phyloP scores from a whole-genome alignment of 2,329 filamentous ascomycete genomes.

The Phialocephala sp. region DNA sequence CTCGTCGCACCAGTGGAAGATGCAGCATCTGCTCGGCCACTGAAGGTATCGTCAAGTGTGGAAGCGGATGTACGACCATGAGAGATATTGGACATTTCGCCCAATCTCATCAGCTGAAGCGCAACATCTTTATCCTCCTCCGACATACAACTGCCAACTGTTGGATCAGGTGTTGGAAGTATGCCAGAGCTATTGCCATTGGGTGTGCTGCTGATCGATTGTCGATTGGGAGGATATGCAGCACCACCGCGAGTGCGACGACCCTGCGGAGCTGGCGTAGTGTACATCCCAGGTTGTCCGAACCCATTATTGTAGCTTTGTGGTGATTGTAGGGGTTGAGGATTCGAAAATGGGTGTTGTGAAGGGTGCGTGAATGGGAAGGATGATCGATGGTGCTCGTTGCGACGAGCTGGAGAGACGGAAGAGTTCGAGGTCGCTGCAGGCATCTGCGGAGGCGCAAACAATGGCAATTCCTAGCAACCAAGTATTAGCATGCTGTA shows the following conservation, averaged over 20 bases:
- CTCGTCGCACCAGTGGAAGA: slow-evolving; percentile 87
- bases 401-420: slow-evolving; percentile 85
- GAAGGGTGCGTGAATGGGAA: slow-evolving; percentile 77
- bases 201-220: slow-evolving; percentile 49
- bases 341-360: slow-evolving; percentile 81
- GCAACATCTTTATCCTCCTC: slow-evolving; percentile 95
- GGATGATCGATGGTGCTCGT: slow-evolving; percentile 71
- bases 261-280: slow-evolving; percentile 64
- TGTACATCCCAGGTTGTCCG: slow-evolving; percentile 62
- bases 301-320: slow-evolving; percentile 70
- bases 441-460: slow-evolving; percentile 92
- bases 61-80: slow-evolving; percentile 93
- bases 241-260: slow-evolving; percentile 71
- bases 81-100: slow-evolving; percentile 91
- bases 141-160: slow-evolving; percentile 93
- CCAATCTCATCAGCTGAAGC: slow-evolving; percentile 93
- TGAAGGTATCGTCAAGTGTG: slow-evolving; percentile 91
- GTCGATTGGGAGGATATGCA: slow-evolving; percentile 53
- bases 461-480: slow-evolving; percentile 87
- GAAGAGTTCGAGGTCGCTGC: slow-evolving; percentile 97
- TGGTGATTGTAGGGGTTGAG: slow-evolving; percentile 80
- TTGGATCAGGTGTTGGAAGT: slow-evolving; percentile 94
- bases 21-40: slow-evolving; percentile 82
- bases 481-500: slow-evolving; percentile 15
- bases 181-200: slow-evolving; percentile 60